These are phyloP conservation scores for Tuber brumale DNA, from an alignment of 495 filamentous ascomycete genomes.

Conservation along the genomic window DNA sequence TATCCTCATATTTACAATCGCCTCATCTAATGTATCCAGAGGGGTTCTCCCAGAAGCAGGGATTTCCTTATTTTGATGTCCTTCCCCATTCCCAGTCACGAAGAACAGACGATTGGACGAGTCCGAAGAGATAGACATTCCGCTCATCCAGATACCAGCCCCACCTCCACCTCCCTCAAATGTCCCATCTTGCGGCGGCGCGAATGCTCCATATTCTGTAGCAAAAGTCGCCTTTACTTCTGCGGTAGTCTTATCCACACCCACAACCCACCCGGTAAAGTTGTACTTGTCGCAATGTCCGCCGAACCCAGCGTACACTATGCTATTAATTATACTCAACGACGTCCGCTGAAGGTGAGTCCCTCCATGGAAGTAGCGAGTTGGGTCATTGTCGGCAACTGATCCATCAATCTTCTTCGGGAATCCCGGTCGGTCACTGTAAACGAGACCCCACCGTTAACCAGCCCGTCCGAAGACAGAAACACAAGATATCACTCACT, in stretches of 20 bases:
- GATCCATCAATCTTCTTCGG: slow-evolving; percentile 45
- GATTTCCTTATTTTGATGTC: slow-evolving; percentile 43
- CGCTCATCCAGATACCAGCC: slow-evolving; percentile 48
- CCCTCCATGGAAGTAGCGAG: slow-evolving; percentile 47
- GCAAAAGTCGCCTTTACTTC: slow-evolving; percentile 41
- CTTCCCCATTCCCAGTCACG: slow-evolving; percentile 46
- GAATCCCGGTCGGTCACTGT: slow-evolving; percentile 43
- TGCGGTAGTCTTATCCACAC: slow-evolving; percentile 41
- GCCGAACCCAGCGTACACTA: slow-evolving; percentile 45
- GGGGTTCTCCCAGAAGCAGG: slow-evolving; percentile 43
- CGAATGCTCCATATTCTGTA: slow-evolving; percentile 42
- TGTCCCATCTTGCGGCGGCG: slow-evolving; percentile 35
- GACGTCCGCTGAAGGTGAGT: slow-evolving; percentile 46
- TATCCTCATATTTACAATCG: slow-evolving; percentile 42
- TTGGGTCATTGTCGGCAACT: slow-evolving; percentile 44
- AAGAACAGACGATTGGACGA: slow-evolving; percentile 43
- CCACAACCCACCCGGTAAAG: slow-evolving; percentile 46
- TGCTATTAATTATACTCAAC: slow-evolving; percentile 37
- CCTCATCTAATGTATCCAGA: slow-evolving; percentile 45
- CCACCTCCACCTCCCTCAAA: slow-evolving; percentile 43
- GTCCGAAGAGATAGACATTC: slow-evolving; percentile 46
- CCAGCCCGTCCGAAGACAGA: neutral
- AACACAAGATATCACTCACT: slow-evolving; percentile 8
- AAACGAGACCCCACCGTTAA: neutral
- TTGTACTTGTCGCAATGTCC: slow-evolving; percentile 50